Base-by-base conservation (phyloP, 1,284 basidiomycete species). In the Somion occarium region DNA sequence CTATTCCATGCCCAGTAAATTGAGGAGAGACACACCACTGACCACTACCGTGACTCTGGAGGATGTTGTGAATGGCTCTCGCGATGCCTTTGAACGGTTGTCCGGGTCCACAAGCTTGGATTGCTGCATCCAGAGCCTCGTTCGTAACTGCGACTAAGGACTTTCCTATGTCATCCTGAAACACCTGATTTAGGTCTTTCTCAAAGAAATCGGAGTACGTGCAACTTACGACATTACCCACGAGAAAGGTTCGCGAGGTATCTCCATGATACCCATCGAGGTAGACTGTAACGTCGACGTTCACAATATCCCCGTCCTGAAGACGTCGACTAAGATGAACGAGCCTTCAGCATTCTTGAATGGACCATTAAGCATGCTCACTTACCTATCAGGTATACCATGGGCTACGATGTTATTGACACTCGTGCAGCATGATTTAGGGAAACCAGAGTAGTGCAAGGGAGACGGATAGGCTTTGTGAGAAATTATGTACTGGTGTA, bases 1-100 rank as follows among this genome's bases (percentile, higher is more conserved):
- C 91, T 52, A 98, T 96, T 0, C 94, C 93, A 66, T 97, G 94
- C 0, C 92, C 91, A 1, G 78, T 80, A 59, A 91, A 92, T 51
- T 89, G 80, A 7, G 77, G 71, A 37, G 89, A 93, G 22, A 94
- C 78, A 2, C 79, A 85, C 57, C 76, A 80, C 0, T 74, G 74
- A 48, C 69, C 63, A 19, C 46, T 63, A 19, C 49, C 44, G 7
- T 22, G 47, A 18, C 7, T 30, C 25, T 63, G 71, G 2, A 82
- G 59, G 15, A 78, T 60, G 34, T 75, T 69, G 61, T 91, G 79
- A 44, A 98, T 95, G 0, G 85, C 85, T 15, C 67, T 69, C 0
- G 91, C 94, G 23, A 97, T 95, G 42, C 69, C 76, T 51, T 73
- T 81, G 65, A 91, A 92, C 1, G 78, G 83, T 24, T 70, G 72